Conservation (phyloP, 768 basidiomycete species). For the Suillus sp. region DNA sequence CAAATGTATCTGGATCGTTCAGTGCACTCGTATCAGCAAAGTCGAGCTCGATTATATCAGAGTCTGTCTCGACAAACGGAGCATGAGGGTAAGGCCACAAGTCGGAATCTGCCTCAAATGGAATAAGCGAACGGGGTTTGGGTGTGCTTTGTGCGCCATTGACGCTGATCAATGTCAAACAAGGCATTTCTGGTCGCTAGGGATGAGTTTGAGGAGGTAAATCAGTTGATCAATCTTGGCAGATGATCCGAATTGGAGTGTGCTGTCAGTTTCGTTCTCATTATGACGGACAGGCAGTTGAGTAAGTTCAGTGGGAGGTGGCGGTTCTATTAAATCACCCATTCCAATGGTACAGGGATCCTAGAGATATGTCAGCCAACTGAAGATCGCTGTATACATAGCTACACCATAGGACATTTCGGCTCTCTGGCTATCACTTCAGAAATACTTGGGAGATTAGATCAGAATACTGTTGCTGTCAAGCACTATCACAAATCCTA, state of each 20-base stretch:
- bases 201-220: constrained; percentile 69
- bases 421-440: constrained; percentile 70
- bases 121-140: constrained; percentile 48
- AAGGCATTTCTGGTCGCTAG: constrained; percentile 72
- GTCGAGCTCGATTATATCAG: constrained; percentile 74
- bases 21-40: constrained; percentile 73
- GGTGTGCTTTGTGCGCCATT: constrained; percentile 18
- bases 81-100: constrained; percentile 70
- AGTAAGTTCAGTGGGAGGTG: constrained; percentile 69
- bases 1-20: constrained; percentile 65
- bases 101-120: constrained; percentile 65
- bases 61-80: constrained; percentile 43
- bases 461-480: constrained; percentile 9
- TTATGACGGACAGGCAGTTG: constrained; percentile 49
- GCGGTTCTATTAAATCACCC: constrained; percentile 61
- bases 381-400: neutral
- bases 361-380: constrained; percentile 37
- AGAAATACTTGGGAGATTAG: constrained; percentile 50
- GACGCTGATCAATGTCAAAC: constrained; percentile 48
- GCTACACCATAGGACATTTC: constrained; percentile 78
- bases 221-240: constrained; percentile 86
- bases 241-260: constrained; percentile 58
- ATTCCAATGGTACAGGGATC: constrained; percentile 66
- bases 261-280: constrained; percentile 43
- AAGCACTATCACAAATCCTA: constrained; percentile 17